Evolutionary conservation across 345 rosid genomes (phyloP).

Genomic region (Geranium brycei): DNA sequence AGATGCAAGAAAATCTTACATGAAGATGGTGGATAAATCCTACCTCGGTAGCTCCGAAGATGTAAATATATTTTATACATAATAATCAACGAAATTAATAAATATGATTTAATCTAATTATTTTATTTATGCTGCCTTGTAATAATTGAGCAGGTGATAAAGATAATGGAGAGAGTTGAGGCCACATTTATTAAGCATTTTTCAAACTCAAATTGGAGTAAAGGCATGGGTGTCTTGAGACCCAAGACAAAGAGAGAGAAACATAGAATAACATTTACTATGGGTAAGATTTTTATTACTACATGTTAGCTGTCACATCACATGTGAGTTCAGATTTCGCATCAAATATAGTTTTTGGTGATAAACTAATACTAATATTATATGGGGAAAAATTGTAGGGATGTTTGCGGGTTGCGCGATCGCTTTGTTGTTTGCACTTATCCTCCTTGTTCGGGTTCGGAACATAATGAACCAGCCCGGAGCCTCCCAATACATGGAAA

Average conservation of each 20-base stretch:
- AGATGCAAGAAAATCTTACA: conserved; percentile 48
- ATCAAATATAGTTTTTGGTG: too few relatives aligned
- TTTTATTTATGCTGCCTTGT: conserved; percentile 10
- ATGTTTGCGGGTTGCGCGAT: conserved; percentile 46
- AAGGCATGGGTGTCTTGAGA: conserved; percentile 49
- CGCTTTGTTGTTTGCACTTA: conserved; percentile 49
- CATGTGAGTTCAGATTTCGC: too few relatives aligned
- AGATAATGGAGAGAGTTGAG: conserved; percentile 45
- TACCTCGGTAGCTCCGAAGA: conserved; percentile 59
- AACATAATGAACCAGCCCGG: conserved; percentile 33
- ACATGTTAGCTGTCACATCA: too few relatives aligned
- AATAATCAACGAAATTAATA: too few relatives aligned
- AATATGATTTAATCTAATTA: not conserved
- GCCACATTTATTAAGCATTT: conserved; percentile 59
- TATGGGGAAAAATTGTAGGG: conserved; percentile 26
- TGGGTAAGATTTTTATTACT: conserved; percentile 32
- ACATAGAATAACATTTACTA: conserved; percentile 51
- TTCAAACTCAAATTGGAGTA: conserved; percentile 57
- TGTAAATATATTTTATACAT: conserved; percentile 13
- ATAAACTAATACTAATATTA: too few relatives aligned
- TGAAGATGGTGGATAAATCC: conserved; percentile 59
- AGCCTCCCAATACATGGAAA: conserved; percentile 46
- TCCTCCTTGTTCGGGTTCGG: conserved; percentile 43
- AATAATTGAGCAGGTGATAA: conserved; percentile 35
- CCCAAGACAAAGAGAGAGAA: conserved; percentile 43